Conservation (phyloP, 73 alveolate species). For the Paramecium biaurelia region DNA sequence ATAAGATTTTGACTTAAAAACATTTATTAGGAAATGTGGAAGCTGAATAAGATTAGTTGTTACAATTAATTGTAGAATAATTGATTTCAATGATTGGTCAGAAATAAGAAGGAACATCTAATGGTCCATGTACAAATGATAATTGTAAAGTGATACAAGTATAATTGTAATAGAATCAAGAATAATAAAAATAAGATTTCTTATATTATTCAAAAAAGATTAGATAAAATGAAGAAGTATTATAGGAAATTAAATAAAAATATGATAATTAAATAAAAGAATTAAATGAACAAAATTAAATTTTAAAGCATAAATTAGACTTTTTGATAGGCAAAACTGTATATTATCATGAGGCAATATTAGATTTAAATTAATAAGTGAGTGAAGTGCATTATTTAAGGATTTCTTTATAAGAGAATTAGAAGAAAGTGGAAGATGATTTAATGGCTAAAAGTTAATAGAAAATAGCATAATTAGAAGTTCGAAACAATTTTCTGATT, state of each 20-base stretch:
- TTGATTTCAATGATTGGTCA: background rate
- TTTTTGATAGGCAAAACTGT: conserved; percentile 20
- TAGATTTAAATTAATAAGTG: conserved; percentile 22
- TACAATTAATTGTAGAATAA: background rate
- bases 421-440: conserved; percentile 8
- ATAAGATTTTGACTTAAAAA: background rate
- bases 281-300: background rate
- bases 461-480: conserved; percentile 20
- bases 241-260: background rate
- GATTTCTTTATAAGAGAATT: background rate
- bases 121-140: background rate
- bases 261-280: background rate
- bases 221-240: conserved; percentile 14
- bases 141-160: background rate
- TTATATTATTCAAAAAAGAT: conserved; percentile 16
- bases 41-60: background rate
- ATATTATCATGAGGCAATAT: conserved; percentile 25
- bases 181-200: background rate
- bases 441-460: background rate
- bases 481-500: background rate
- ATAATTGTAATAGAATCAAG: background rate
- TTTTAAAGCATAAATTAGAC: background rate
- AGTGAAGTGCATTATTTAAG: conserved; percentile 15
- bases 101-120: background rate
- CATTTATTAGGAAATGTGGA: background rate